A percentile compares a stretch with the other conserved stretches of the same genome.
phyloP scores from a whole-genome alignment of 176 grass and related monocot genomes.

The Dendrocalamus sinicus region DNA sequence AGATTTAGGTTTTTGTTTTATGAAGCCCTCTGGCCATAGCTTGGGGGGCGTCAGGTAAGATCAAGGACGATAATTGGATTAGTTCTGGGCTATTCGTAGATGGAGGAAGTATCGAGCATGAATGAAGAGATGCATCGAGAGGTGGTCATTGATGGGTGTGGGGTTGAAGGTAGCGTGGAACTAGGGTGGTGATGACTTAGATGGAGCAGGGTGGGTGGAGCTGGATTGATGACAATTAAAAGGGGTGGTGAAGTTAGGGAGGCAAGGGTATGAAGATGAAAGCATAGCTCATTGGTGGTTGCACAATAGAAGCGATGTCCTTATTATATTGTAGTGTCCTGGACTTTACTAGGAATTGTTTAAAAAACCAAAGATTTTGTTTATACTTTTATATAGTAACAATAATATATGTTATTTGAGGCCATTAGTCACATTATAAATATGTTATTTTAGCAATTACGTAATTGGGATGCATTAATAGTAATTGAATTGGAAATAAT shows the following conservation, averaged over 20 bases:
- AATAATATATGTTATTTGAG: neutral
- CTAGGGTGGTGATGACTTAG: too few species aligned
- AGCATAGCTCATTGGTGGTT: neutral
- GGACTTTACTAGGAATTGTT: neutral
- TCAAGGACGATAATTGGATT: too few species aligned
- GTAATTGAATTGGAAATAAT: too few species aligned
- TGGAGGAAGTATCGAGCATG: too few species aligned
- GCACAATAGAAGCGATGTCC: neutral
- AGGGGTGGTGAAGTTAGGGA: neutral
- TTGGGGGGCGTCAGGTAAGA: too few species aligned
- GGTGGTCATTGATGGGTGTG: too few species aligned
- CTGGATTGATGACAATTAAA: neutral
- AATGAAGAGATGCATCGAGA: too few species aligned
- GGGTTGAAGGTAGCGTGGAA: too few species aligned
- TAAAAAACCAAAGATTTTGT: neutral
- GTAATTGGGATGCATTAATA: neutral
- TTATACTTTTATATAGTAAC: neutral
- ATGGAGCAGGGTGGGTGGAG: too few species aligned
- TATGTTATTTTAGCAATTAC: neutral
- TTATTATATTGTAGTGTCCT: neutral
- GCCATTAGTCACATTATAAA: neutral
- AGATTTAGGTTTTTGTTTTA: neutral
- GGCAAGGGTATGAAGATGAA: too few species aligned
- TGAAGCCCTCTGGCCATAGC: too few species aligned
- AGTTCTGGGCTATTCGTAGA: too few species aligned